Evolutionary conservation across 192 early-diverging fungal species (phyloP).

Genomic region (Rhizoclosmatium globosum): DNA sequence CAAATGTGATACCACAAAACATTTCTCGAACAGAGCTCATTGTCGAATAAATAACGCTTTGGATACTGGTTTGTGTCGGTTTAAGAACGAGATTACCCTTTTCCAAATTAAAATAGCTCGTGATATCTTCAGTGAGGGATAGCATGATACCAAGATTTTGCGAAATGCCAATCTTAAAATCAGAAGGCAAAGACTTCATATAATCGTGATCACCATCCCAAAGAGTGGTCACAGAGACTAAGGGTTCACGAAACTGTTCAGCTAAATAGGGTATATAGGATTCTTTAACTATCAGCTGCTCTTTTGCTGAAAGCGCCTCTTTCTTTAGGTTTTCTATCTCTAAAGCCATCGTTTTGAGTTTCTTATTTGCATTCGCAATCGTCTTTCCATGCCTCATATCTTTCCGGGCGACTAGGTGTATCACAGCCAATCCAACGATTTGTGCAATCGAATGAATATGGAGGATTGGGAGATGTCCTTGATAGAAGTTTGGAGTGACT

Average conservation of each 20-base stretch:
- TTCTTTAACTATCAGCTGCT: neutral
- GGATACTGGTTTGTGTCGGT: neutral
- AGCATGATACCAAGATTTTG: neutral
- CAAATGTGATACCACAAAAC: constrained; percentile 7
- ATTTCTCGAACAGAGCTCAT: neutral
- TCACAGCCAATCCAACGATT: neutral
- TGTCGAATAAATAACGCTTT: neutral
- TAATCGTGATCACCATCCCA: neutral
- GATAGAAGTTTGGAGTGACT: neutral
- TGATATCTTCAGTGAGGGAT: constrained; percentile 23
- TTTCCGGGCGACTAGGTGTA: neutral
- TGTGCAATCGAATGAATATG: constrained; percentile 21
- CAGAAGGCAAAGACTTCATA: no score
- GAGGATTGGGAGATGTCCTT: constrained; percentile 14
- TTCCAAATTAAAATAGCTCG: constrained; percentile 18
- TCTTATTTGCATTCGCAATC: neutral
- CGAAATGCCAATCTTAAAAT: no score
- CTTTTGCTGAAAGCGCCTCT: neutral
- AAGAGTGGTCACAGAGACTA: neutral
- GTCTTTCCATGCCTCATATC: neutral
- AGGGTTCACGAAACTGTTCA: constrained; percentile 25
- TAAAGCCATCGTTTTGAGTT: neutral
- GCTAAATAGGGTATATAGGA: constrained; percentile 7
- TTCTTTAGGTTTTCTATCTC: neutral
- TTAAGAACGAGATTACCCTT: neutral